Percentiles rank a stretch among this genome's conserved stretches.
These are phyloP conservation scores for Coniochaeta hoffmannii DNA, from an alignment of 2,329 filamentous ascomycete genomes.

Conservation along the genomic window DNA sequence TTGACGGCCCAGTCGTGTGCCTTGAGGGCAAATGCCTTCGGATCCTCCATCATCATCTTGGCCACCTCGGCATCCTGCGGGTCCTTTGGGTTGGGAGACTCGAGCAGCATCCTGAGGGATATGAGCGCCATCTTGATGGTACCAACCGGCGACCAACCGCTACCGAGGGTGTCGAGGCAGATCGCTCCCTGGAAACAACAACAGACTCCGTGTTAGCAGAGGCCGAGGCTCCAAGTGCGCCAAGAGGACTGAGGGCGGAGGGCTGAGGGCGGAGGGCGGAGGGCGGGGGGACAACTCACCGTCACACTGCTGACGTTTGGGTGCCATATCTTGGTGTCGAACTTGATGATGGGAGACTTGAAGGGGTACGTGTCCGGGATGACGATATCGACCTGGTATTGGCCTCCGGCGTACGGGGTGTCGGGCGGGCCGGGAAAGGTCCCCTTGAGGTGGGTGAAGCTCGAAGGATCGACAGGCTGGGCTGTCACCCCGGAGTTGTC, in stretches of 20 bases:
- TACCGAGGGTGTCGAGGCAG: constrained; percentile 85
- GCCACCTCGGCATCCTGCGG: constrained; percentile 96
- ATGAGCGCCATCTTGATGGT: constrained; percentile 95
- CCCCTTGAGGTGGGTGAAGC: constrained; percentile 76
- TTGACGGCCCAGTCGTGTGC: constrained; percentile 87
- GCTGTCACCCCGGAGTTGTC: constrained; percentile 70
- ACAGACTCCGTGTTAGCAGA: constrained; percentile 7
- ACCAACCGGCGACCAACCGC: constrained; percentile 89
- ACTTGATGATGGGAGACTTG: constrained; percentile 83
- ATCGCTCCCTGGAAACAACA: constrained; percentile 67
- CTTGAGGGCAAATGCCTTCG: constrained; percentile 69
- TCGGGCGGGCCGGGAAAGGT: constrained; percentile 82
- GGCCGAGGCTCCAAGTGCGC: too few relatives aligned
- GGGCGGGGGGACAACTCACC: constrained; percentile 40
- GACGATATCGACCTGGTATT: constrained; percentile 73
- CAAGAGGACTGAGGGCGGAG: background rate
- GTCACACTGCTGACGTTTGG: constrained; percentile 94
- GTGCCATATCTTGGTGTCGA: constrained; percentile 92
- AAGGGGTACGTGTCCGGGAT: constrained; percentile 91
- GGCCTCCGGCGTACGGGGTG: constrained; percentile 86
- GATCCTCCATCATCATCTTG: constrained; percentile 74
- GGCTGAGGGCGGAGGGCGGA: background rate
- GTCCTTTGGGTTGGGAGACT: constrained; percentile 89
- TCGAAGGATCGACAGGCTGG: constrained; percentile 54
- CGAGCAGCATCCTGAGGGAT: constrained; percentile 86